Evolutionary conservation across 768 basidiomycete genomes (phyloP).

Genomic region (Pleurotus ostreatus): DNA sequence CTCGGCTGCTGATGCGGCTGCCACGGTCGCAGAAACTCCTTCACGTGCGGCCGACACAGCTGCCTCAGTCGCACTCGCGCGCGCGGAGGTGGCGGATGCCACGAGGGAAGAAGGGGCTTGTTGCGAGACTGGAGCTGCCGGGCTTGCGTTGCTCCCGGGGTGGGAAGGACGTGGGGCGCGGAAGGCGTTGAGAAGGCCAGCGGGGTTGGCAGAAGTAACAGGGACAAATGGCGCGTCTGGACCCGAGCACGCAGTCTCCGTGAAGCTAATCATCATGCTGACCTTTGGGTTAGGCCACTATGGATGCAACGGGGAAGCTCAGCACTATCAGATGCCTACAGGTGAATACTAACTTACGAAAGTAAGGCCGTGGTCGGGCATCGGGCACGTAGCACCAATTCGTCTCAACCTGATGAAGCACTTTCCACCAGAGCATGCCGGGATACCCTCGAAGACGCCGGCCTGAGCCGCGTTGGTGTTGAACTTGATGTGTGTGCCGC

Average conservation of each 20-base stretch:
- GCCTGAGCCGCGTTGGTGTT: neutral
- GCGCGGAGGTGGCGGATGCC: neutral
- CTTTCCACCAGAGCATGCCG: conserved; percentile 1
- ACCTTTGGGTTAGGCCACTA: conserved; percentile 3
- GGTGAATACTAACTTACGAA: neutral
- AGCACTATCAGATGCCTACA: neutral
- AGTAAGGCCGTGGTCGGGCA: neutral
- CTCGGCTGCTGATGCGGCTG: neutral
- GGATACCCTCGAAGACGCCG: neutral
- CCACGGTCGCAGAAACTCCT: no score
- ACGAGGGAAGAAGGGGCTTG: neutral
- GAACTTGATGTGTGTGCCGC: neutral
- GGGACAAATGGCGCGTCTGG: neutral
- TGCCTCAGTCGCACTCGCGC: neutral
- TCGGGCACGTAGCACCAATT: neutral
- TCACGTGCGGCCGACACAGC: neutral
- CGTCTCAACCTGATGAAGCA: neutral
- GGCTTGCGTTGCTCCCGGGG: neutral
- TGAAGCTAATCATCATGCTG: neutral
- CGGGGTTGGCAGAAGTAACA: neutral
- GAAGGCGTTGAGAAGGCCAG: neutral
- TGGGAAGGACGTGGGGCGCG: no score
- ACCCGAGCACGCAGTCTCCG: conserved; percentile 4
- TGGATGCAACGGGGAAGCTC: no score
- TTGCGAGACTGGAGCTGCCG: neutral